Conservation (phyloP, 1,139 yeast genomes). For the Candida mesenterica region DNA sequence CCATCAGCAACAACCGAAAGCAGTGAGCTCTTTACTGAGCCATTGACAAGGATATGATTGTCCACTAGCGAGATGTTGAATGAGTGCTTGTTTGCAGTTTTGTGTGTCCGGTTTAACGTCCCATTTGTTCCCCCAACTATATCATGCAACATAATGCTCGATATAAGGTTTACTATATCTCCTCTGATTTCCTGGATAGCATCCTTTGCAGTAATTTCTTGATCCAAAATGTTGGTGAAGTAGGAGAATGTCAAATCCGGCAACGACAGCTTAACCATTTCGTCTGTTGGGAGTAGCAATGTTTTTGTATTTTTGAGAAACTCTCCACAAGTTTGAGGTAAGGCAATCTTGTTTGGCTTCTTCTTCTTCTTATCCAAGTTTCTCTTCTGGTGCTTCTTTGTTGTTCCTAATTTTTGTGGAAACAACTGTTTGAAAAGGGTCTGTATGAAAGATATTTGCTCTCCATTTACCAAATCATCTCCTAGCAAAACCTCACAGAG, state of each 20-base stretch:
- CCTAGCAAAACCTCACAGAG: slow-evolving; percentile 40
- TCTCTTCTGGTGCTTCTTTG: slow-evolving; percentile 4
- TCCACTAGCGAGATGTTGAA: slow-evolving; percentile 11
- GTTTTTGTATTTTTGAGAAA: slow-evolving; percentile 13
- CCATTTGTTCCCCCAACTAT: slow-evolving; percentile 34
- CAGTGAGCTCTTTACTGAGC: slow-evolving; percentile 23
- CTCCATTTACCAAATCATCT: slow-evolving; percentile 17
- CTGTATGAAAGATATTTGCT: slow-evolving; percentile 26
- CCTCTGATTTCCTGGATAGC: slow-evolving; percentile 31
- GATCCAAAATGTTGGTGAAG: slow-evolving; percentile 29
- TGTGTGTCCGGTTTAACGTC: slow-evolving; percentile 9
- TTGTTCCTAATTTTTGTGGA: slow-evolving; percentile 7
- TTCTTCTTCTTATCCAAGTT: slow-evolving; percentile 13
- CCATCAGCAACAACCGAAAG: slow-evolving; percentile 49
- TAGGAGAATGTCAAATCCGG: slow-evolving; percentile 28
- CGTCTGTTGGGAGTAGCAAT: slow-evolving; percentile 37
- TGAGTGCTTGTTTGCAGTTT: slow-evolving; percentile 5
- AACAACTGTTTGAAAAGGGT: slow-evolving; percentile 35
- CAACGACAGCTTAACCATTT: slow-evolving; percentile 24
- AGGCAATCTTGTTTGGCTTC: slow-evolving; percentile 4
- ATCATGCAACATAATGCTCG: slow-evolving; percentile 27
- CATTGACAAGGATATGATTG: slow-evolving; percentile 14
- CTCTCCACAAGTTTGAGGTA: slow-evolving; percentile 1
- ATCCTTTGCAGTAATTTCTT: slow-evolving; percentile 28
- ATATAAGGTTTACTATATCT: slow-evolving; percentile 29